These are phyloP conservation scores for Rosa lucieae DNA, from an alignment of 306 rosid species.

Conservation along the genomic window DNA sequence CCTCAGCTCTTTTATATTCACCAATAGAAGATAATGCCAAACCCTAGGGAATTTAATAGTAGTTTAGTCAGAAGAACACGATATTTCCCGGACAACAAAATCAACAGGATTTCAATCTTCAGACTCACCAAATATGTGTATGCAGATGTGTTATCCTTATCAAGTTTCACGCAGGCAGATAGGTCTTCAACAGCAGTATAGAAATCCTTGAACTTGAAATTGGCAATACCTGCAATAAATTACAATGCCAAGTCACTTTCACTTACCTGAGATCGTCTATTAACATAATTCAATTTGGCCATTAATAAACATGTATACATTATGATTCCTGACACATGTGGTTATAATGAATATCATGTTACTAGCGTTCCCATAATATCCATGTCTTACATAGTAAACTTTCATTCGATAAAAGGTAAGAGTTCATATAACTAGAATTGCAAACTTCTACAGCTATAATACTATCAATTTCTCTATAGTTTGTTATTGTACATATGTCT, in stretches of 20 bases:
- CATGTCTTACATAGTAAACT: background rate
- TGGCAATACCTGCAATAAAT: slow-evolving; percentile 63
- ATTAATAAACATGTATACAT: background rate
- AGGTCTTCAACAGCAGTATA: slow-evolving; percentile 70
- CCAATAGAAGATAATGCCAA: slow-evolving; percentile 80
- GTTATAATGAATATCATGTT: background rate
- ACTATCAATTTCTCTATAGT: slow-evolving; percentile 7
- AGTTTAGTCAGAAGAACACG: slow-evolving; percentile 25
- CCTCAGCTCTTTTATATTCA: slow-evolving; percentile 75
- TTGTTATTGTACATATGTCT: background rate
- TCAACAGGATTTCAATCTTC: slow-evolving; percentile 21
- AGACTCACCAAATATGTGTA: slow-evolving; percentile 74
- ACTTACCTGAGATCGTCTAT: background rate
- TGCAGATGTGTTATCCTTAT: slow-evolving; percentile 72
- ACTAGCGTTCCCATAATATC: background rate
- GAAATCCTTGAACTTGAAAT: slow-evolving; percentile 84
- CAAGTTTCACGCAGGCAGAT: slow-evolving; percentile 68
- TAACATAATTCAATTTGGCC: background rate
- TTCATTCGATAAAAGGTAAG: background rate
- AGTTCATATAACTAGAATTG: background rate
- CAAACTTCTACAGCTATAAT: background rate
- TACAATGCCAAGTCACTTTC: slow-evolving; percentile 3
- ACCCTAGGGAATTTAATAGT: slow-evolving; percentile 52
- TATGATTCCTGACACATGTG: background rate
- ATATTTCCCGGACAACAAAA: slow-evolving; percentile 10